Percentiles rank a stretch among this genome's conserved stretches.
Evolutionary conservation across 148 eudicot genomes (phyloP).

Genomic region (Mesembryanthemum crystallinum): DNA sequence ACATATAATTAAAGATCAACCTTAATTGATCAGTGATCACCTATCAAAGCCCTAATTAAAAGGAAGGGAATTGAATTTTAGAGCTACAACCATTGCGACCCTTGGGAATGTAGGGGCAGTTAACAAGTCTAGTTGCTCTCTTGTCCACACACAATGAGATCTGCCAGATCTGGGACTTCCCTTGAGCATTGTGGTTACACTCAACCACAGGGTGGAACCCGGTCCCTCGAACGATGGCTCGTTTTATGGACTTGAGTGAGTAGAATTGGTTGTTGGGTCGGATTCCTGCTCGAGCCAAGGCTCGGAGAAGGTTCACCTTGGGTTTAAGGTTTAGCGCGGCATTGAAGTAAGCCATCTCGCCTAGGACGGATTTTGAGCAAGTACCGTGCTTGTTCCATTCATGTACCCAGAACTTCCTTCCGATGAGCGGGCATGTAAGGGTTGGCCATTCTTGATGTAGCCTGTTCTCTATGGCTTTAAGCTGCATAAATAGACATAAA

Average conservation of each 20-base stretch:
- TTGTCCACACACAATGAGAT: constrained; percentile 38
- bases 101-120: constrained; percentile 32
- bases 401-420: constrained; percentile 13
- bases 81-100: constrained; percentile 31
- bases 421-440: background rate
- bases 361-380: background rate
- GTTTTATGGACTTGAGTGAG: constrained; percentile 22
- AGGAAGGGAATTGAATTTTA: constrained; percentile 38
- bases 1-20: too few relatives aligned
- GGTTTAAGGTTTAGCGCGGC: background rate
- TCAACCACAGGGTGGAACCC: constrained; percentile 34
- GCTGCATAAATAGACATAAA: background rate
- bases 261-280: constrained; percentile 30
- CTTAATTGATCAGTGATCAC: too few relatives aligned
- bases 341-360: background rate
- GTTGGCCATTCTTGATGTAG: constrained; percentile 1
- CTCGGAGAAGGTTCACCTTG: constrained; percentile 1
- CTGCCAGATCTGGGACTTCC: constrained; percentile 35
- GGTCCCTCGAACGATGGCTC: constrained; percentile 20
- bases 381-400: constrained; percentile 16
- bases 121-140: constrained; percentile 25
- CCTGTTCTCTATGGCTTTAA: background rate
- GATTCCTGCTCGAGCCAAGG: background rate
- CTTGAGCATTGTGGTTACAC: constrained; percentile 37
- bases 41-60: background rate